These are phyloP conservation scores for Thermomucor indicae-seudaticae DNA, from an alignment of 371 early-diverging fungal species.

Conservation along the genomic window DNA sequence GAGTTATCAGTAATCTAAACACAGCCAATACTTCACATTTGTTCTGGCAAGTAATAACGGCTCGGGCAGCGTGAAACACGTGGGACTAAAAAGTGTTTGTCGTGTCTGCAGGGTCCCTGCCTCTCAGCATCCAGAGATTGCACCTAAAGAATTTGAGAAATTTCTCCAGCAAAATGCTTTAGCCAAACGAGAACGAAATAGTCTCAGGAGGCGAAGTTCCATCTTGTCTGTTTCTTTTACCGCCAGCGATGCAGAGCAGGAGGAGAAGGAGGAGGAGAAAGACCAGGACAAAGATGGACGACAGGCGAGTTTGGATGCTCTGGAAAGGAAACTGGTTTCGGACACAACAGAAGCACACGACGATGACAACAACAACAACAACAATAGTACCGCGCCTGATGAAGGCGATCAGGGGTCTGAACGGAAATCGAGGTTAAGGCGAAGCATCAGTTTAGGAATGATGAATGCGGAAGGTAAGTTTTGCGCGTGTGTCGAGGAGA, in stretches of 20 bases:
- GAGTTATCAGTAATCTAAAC: slow-evolving; percentile 29
- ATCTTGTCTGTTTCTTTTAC: slow-evolving; percentile 48
- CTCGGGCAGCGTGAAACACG: not conserved
- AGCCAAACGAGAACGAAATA: slow-evolving; percentile 22
- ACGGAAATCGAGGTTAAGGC: slow-evolving; percentile 25
- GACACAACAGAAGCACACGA: not conserved
- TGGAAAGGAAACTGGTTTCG: slow-evolving; percentile 7
- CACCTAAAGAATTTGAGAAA: slow-evolving; percentile 54
- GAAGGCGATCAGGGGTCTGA: slow-evolving; percentile 5
- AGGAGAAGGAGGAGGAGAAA: slow-evolving; percentile 16
- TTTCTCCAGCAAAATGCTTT: slow-evolving; percentile 41
- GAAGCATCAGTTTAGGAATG: slow-evolving; percentile 43
- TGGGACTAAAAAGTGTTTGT: not conserved
- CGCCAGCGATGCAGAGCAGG: slow-evolving; percentile 30
- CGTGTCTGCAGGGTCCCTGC: slow-evolving; percentile 50
- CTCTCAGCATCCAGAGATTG: slow-evolving; percentile 58
- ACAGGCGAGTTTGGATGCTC: slow-evolving; percentile 12
- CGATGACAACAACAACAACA: slow-evolving; percentile 1
- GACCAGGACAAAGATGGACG: slow-evolving; percentile 4
- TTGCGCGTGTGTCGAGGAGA: not conserved
- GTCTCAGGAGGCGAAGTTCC: slow-evolving; percentile 39
- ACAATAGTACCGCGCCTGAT: slow-evolving; percentile 2
- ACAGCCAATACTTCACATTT: slow-evolving; percentile 46
- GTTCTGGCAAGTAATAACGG: slow-evolving; percentile 31
- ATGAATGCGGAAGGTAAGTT: slow-evolving; percentile 33